phyloP scores from a whole-genome alignment of 305 asterid genomes.

The Euphrasia arctica region DNA sequence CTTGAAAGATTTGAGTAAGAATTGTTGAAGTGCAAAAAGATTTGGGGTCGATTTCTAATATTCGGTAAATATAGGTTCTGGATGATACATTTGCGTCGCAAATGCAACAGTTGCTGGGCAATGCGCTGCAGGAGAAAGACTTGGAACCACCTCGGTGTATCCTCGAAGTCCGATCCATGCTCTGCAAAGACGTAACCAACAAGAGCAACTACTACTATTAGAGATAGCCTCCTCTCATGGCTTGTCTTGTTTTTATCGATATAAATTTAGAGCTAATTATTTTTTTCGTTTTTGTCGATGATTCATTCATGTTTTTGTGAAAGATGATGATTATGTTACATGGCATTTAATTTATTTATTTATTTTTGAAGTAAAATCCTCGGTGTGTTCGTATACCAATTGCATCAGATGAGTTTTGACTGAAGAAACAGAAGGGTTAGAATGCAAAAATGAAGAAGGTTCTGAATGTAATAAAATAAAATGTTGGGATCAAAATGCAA shows the following conservation, averaged over 20 bases:
- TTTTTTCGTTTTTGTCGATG: neutral
- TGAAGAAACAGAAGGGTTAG: too few species aligned
- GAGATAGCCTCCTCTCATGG: slow-evolving; percentile 2
- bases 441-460: neutral
- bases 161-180: slow-evolving; percentile 87
- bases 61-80: slow-evolving; percentile 46
- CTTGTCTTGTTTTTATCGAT: neutral
- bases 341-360: neutral
- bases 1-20: neutral
- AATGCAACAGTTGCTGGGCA: slow-evolving; percentile 85
- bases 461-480: neutral
- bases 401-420: too few species aligned
- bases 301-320: neutral
- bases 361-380: neutral
- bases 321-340: neutral
- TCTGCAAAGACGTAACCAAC: slow-evolving; percentile 66
- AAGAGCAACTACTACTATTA: slow-evolving; percentile 67
- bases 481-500: neutral
- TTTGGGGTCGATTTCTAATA: neutral
- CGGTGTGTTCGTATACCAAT: too few species aligned
- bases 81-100: slow-evolving; percentile 82
- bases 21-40: neutral
- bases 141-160: slow-evolving; percentile 73
- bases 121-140: slow-evolving; percentile 71
- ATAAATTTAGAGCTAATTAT: neutral